Conservation (phyloP, 108 stramenopile species). For the Parietichytrium sp. region DNA sequence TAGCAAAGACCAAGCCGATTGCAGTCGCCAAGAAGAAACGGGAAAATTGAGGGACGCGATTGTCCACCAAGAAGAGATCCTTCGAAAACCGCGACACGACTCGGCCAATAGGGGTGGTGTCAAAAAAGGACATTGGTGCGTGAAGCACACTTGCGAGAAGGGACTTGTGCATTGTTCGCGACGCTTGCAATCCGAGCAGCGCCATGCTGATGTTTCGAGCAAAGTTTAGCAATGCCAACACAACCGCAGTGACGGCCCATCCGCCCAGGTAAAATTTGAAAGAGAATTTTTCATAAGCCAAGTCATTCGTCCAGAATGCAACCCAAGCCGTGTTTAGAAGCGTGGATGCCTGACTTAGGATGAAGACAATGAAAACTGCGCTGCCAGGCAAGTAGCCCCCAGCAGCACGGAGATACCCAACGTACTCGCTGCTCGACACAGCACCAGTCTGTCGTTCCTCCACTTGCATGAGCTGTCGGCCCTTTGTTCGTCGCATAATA, state of each 20-base stretch:
- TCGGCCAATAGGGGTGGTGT: conserved; percentile 84
- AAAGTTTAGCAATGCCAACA: neutral
- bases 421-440: neutral
- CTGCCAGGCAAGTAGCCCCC: too few relatives aligned
- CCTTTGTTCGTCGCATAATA: too few relatives aligned
- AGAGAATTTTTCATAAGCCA: neutral
- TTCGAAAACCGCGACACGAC: conserved; percentile 78
- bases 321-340: too few relatives aligned
- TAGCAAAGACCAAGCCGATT: neutral
- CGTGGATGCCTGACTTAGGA: too few relatives aligned
- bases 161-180: conserved; percentile 71
- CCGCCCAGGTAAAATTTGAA: neutral
- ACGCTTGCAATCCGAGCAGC: conserved; percentile 71
- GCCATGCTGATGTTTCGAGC: conserved; percentile 70
- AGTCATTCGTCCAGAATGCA: too few relatives aligned
- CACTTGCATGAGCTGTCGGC: neutral
- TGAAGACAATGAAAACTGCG: too few relatives aligned
- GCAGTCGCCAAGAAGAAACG: neutral
- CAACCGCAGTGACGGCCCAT: neutral
- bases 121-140: conserved; percentile 83
- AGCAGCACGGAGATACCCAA: neutral
- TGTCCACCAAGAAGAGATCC: conserved; percentile 71
- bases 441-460: neutral
- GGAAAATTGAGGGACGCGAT: neutral
- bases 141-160: conserved; percentile 68